Percentiles rank a stretch among this genome's conserved stretches.
Evolutionary conservation across 2,329 filamentous ascomycete species (phyloP).

Genomic region (Sporothrix protearum): DNA sequence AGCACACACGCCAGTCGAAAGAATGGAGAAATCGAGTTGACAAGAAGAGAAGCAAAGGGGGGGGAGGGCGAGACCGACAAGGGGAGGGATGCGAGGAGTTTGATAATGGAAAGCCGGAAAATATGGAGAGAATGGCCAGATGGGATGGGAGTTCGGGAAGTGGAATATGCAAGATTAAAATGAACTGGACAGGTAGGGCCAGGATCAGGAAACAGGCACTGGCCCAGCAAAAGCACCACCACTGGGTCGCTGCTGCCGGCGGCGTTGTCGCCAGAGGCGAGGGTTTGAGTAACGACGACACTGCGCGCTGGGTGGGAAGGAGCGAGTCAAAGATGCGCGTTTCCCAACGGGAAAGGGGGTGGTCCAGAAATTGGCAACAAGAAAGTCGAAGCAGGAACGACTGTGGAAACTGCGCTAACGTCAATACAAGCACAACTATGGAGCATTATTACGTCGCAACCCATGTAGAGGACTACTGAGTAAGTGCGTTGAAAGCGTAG

Average conservation of each 20-base stretch:
- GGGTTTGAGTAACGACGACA: conserved; percentile 14
- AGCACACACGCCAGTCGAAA: not conserved
- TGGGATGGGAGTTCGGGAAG: not conserved
- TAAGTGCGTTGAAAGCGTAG: not conserved
- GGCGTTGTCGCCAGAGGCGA: conserved; percentile 17
- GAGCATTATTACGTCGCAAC: not conserved
- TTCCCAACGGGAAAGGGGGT: conserved; percentile 11
- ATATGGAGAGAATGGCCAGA: not conserved
- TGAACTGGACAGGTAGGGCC: not conserved
- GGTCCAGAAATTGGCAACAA: conserved; percentile 9
- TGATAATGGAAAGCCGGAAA: not conserved
- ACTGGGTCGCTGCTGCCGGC: not conserved
- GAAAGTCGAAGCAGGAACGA: not conserved
- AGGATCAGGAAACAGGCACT: not conserved
- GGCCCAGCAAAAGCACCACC: not conserved
- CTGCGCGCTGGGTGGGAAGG: not conserved
- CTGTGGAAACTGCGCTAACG: not conserved
- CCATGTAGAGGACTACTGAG: no score
- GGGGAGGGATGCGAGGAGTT: not conserved
- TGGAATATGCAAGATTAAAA: conserved; percentile 15
- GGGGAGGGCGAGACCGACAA: not conserved
- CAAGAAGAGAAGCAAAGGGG: not conserved
- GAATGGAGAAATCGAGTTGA: not conserved
- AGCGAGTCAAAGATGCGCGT: not conserved
- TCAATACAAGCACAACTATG: not conserved